These are phyloP conservation scores for Diplosphaera chodatii DNA, from an alignment of 139 green algal genomes.

Conservation along the genomic window DNA sequence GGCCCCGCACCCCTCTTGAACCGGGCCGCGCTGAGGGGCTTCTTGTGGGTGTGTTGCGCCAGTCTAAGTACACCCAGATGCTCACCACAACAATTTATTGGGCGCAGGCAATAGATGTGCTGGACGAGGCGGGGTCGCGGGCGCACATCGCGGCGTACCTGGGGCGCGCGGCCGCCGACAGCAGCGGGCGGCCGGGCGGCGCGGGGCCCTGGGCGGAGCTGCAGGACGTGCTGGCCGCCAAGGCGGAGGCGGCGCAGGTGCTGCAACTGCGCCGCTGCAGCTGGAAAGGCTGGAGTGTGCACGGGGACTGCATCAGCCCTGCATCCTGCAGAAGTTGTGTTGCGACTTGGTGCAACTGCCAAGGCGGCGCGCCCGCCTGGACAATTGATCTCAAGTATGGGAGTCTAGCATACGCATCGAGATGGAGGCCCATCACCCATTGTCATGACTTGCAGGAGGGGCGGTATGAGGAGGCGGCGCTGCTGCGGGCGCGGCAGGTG, in stretches of 20 bases:
- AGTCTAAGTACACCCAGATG: too few relatives aligned
- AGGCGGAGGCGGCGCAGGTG: slow-evolving; percentile 52
- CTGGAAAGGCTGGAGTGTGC: neutral
- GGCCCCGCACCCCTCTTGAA: too few relatives aligned
- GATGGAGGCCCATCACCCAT: too few relatives aligned
- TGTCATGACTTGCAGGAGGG: slow-evolving; percentile 60
- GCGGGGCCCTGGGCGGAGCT: slow-evolving; percentile 28
- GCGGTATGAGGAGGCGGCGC: slow-evolving; percentile 81
- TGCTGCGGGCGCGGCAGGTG: slow-evolving; percentile 61
- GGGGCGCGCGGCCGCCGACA: slow-evolving; percentile 22
- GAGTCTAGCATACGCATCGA: too few relatives aligned
- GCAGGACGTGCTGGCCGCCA: slow-evolving; percentile 67
- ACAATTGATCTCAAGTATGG: too few relatives aligned
- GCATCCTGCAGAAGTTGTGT: too few relatives aligned
- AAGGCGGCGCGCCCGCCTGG: too few relatives aligned
- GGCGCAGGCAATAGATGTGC: slow-evolving; percentile 84
- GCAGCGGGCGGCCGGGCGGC: slow-evolving; percentile 3
- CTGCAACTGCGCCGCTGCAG: neutral
- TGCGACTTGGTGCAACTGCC: too few relatives aligned
- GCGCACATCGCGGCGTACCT: slow-evolving; percentile 76
- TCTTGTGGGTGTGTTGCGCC: too few relatives aligned
- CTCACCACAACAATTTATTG: too few relatives aligned
- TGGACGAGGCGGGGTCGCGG: slow-evolving; percentile 91
- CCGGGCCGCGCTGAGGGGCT: too few relatives aligned
- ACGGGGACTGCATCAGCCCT: too few relatives aligned